Evolutionary conservation across 176 grass and related monocot genomes (phyloP), one percentile per base, ranked within the genome.

Genomic region (Ampelocalamus luodianensis): DNA sequence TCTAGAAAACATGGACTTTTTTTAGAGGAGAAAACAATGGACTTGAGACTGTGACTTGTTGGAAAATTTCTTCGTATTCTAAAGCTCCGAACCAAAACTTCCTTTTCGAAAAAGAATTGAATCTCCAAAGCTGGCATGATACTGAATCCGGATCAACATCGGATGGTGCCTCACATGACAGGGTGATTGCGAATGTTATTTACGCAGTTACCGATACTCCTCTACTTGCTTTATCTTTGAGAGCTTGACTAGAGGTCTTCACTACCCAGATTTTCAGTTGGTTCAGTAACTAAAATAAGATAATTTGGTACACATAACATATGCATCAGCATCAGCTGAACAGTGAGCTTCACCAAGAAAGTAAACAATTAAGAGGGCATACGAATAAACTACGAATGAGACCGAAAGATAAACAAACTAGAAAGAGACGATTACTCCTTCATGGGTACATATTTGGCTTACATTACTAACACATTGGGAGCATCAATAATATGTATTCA

Each of bases 281-380:
- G 17, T 46, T 82, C 34, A 44, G n/a, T 10, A 29, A 34, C 6
- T 79, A 46, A 46, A 64, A 46, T 64, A 46, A 0, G 38, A 61
- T 0, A 43, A 54, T 54, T 54, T 18, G 51, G 10, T 54, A 63
- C 24, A 23, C 42, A 71, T 7, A 29, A 29, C 29, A 29, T 29
- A 29, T 29, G 29, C 29, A 29, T 29, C 29, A 51, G 20, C 79
- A 42, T 27, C 36, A 58, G 24, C 1, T 37, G 43, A 67, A 51
- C 77, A 80, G 77, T 66, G 18, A 37, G 17, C 18, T 37, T 50
- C 49, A 67, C 77, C 77, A 80, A 67, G 17, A 67, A 80, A 66
- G 59, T 14, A 79, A 79, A 42, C 59, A 79, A 34, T 34, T 34
- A 34, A 64, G 1, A 23, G 22, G 3, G 2, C 22, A 71, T 70